Base-by-base conservation (phyloP, 805 yeast species). In the Priceomyces fermenticarens region DNA sequence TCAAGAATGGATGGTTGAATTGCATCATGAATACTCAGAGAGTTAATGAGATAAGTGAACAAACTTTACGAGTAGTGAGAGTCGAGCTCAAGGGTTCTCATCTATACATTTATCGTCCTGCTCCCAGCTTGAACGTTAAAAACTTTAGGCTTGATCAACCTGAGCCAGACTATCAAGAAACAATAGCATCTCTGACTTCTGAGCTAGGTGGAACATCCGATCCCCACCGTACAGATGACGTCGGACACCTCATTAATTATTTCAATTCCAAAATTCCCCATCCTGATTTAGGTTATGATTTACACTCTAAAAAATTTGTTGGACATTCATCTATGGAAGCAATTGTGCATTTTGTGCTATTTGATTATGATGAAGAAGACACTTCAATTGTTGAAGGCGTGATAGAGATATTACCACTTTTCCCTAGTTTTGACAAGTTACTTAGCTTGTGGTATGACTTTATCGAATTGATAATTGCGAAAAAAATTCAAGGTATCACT, bases 1-100 rank as follows among this genome's bases (percentile, higher is more conserved):
- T 59, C 16, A 68, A 66, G 36, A 59, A 58, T 41, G 54, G 60
- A 16, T 70, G 74, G 74, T 45, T 67, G 27, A 70, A 70, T 41
- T 67, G 57, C 4, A 59, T 65, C 10, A 43, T 63, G 25, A 67
- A 62, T 50, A 55, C 67, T 28, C 48, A 58, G 37, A 58, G 65
- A 4, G 56, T 56, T 17, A 53, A 47, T 32, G 69, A 63, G 34
- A 57, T 62, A 51, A 45, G 58, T 34, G 71, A 63, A 32, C 62
- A 60, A 7, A 63, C 62, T 25, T 49, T 73, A 58, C 64, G 75
- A 43, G 58, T 87, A 26, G 78, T 69, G 42, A 70, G 83, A 38
- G 88, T 85, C 0, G 87, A 81, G 52, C 63, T 89, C 42, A 78
- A 73, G 51, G 96, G 96, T 13, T 78, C 89, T 2, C 67, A 70